A percentile compares a stretch with the other conserved stretches of the same genome.
Evolutionary conservation across 768 basidiomycete genomes (phyloP).

Genomic region (Agaricus subrufescens): DNA sequence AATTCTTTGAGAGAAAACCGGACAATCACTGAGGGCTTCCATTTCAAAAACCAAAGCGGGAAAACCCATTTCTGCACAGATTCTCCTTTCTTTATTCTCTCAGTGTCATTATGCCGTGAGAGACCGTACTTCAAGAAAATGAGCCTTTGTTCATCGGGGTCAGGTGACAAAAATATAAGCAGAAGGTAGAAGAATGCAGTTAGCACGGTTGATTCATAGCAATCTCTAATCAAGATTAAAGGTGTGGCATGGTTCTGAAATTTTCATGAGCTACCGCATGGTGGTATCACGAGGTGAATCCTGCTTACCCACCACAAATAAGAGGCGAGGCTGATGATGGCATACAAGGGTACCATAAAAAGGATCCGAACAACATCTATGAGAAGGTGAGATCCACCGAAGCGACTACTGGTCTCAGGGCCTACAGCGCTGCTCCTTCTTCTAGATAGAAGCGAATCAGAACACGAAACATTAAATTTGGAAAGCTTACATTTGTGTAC

Average conservation of each 20-base stretch:
- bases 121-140: conserved; percentile 55
- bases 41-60: conserved; percentile 58
- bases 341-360: conserved; percentile 77
- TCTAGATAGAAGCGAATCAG: conserved; percentile 28
- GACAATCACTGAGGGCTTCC: conserved; percentile 52
- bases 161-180: conserved; percentile 62
- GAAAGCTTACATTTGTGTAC: conserved; percentile 60
- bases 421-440: conserved; percentile 66
- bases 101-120: conserved; percentile 50
- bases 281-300: neutral
- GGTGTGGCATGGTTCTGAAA: conserved; percentile 62
- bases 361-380: conserved; percentile 69
- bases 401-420: neutral
- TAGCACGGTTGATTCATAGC: conserved; percentile 73
- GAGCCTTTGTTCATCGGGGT: conserved; percentile 54
- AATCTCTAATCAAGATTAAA: conserved; percentile 63
- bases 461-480: neutral
- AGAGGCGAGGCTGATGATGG: conserved; percentile 59
- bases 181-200: conserved; percentile 79
- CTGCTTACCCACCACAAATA: conserved; percentile 65
- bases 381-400: neutral
- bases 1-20: neutral
- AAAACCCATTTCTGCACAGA: conserved; percentile 60
- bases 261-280: conserved; percentile 3
- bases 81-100: conserved; percentile 37